These are phyloP conservation scores for Plantago lanceolata DNA, from an alignment of 305 asterid genomes.

Conservation along the genomic window DNA sequence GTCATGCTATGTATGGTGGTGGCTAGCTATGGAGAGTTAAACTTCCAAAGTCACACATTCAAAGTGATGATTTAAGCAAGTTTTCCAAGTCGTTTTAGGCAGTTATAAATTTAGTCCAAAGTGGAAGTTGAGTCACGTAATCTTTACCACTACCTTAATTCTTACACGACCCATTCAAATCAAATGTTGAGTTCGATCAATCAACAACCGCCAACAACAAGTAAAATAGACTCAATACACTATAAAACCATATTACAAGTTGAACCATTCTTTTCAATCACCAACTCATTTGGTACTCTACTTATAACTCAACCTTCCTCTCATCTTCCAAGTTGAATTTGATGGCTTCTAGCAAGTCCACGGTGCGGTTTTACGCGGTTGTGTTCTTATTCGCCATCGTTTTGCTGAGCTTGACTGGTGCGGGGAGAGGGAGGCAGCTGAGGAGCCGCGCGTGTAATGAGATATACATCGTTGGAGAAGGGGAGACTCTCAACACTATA, in stretches of 20 bases:
- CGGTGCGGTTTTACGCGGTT: not conserved
- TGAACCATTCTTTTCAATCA: not conserved
- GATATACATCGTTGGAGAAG: not conserved
- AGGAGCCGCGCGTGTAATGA: not conserved
- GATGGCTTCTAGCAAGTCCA: not conserved
- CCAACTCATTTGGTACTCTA: not conserved
- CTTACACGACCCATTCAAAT: not conserved
- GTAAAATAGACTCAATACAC: not conserved
- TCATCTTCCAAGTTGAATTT: not conserved
- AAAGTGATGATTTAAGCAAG: not conserved
- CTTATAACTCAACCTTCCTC: not conserved
- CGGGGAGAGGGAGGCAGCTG: constrained; percentile 3
- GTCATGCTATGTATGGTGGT: too few relatives aligned
- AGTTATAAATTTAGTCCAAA: not conserved
- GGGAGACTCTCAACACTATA: not conserved
- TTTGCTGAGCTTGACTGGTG: not conserved
- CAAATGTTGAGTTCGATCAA: not conserved
- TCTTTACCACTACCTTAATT: not conserved
- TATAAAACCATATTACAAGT: not conserved
- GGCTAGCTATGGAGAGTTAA: too few relatives aligned
- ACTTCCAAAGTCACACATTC: not conserved
- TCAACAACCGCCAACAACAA: not conserved
- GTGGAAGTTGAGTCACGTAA: constrained; percentile 10
- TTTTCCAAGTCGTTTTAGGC: not conserved
- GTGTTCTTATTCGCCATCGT: not conserved